Conservation (phyloP, 352 stramenopile species). For the Phytophthora chlamydospora region DNA sequence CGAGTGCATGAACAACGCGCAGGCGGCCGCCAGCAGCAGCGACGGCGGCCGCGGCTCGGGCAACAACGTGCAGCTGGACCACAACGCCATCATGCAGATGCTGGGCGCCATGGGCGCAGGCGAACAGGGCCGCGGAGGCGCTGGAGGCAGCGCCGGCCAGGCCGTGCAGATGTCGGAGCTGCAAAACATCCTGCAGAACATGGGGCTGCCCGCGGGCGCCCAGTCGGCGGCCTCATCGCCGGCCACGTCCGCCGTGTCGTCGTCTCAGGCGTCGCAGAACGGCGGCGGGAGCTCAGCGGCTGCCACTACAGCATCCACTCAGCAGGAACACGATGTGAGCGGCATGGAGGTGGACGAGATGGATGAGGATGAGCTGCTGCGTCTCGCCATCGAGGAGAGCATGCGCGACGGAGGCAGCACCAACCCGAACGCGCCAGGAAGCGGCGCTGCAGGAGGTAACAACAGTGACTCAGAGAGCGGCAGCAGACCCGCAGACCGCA, state of each 20-base stretch:
- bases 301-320: conserved; percentile 72
- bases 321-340: conserved; percentile 79
- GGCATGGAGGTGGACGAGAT: conserved; percentile 89
- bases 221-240: conserved; percentile 77
- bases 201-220: conserved; percentile 73
- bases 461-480: conserved; percentile 30
- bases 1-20: conserved; percentile 89
- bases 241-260: conserved; percentile 75
- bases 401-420: conserved; percentile 74
- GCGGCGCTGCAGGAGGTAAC: conserved; percentile 50
- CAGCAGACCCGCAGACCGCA: conserved; percentile 32
- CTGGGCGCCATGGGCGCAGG: conserved; percentile 83
- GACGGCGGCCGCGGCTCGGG: conserved; percentile 33
- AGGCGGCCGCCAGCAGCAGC: conserved; percentile 44
- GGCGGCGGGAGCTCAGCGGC: conserved; percentile 69
- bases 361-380: conserved; percentile 86
- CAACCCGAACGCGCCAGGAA: conserved; percentile 40
- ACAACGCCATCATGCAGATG: conserved; percentile 93
- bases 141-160: conserved; percentile 38
- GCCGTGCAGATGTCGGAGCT: conserved; percentile 87
- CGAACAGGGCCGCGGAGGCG: conserved; percentile 56
- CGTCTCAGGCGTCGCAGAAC: conserved; percentile 73
- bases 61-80: conserved; percentile 83
- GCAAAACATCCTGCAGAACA: conserved; percentile 90
- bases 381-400: conserved; percentile 86